Conservation (phyloP, 345 rosid genomes). For the Eucalyptus pauciflora region DNA sequence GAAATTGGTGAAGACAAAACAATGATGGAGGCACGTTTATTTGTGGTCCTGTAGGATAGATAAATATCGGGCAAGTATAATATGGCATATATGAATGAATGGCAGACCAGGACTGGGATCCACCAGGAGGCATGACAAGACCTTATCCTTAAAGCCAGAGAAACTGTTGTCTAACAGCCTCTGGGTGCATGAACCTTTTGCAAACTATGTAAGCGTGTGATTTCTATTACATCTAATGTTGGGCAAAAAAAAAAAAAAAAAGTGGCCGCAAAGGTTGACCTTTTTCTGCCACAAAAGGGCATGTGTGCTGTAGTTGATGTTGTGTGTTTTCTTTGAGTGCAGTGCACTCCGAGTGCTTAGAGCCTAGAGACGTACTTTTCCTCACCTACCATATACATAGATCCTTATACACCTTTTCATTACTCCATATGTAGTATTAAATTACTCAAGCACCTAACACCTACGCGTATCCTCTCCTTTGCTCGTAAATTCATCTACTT, state of each 20-base stretch:
- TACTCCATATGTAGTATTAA: background rate
- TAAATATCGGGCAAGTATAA: background rate
- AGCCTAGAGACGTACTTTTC: background rate
- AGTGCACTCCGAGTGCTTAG: slow-evolving; percentile 37
- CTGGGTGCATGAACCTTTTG: slow-evolving; percentile 18
- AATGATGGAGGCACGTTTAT: background rate
- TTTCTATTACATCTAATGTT: background rate
- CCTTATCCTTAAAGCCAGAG: background rate
- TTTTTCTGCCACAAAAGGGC: slow-evolving; percentile 46
- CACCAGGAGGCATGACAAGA: slow-evolving; percentile 2
- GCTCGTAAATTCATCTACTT: background rate
- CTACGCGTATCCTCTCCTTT: background rate
- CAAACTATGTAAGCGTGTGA: slow-evolving; percentile 2
- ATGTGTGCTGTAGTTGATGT: background rate
- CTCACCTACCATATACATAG: background rate
- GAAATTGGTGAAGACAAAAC: slow-evolving; percentile 11
- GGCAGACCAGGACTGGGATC: slow-evolving; percentile 17
- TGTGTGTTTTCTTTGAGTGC: slow-evolving; percentile 66
- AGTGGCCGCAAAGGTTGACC: slow-evolving; percentile 86
- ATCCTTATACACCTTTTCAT: background rate
- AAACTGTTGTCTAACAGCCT: background rate
- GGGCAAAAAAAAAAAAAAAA: background rate
- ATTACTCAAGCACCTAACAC: background rate
- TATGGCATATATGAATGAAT: background rate
- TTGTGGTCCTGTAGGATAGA: slow-evolving; percentile 20